Percentiles rank a stretch among this genome's conserved stretches.
These are phyloP conservation scores for Malassezia yamatoensis DNA, from an alignment of 1,284 basidiomycete species.

Conservation along the genomic window DNA sequence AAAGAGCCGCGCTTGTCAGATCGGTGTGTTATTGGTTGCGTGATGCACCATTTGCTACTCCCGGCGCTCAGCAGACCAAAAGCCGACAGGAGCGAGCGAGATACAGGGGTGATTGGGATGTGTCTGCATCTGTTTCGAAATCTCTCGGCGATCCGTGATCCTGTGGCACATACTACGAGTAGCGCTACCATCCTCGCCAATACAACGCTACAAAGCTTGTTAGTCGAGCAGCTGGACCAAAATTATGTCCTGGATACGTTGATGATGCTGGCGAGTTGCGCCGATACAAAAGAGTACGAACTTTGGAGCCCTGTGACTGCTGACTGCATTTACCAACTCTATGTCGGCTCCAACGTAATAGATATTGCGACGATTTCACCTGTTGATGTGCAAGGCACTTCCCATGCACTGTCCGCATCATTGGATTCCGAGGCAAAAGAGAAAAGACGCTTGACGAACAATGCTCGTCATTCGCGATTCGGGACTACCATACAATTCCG, in stretches of 20 bases:
- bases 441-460: slow-evolving; percentile 12
- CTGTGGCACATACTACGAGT: slow-evolving; percentile 28
- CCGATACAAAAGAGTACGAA: slow-evolving; percentile 35
- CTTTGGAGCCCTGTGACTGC: slow-evolving; percentile 35
- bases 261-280: slow-evolving; percentile 40
- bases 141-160: slow-evolving; percentile 42
- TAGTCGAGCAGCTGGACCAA: slow-evolving; percentile 32
- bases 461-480: slow-evolving; percentile 41
- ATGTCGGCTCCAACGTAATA: slow-evolving; percentile 26
- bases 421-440: slow-evolving; percentile 26
- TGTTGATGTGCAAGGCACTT: background rate
- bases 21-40: slow-evolving; percentile 29
- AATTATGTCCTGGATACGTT: slow-evolving; percentile 38
- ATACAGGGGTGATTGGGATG: slow-evolving; percentile 41
- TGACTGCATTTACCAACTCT: slow-evolving; percentile 45
- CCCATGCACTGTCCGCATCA: slow-evolving; percentile 19
- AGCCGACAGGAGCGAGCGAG: slow-evolving; percentile 32
- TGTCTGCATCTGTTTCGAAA: slow-evolving; percentile 46
- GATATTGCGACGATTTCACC: slow-evolving; percentile 12
- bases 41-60: slow-evolving; percentile 38
- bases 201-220: slow-evolving; percentile 37
- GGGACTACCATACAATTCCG: slow-evolving; percentile 42
- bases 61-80: slow-evolving; percentile 38
- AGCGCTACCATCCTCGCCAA: slow-evolving; percentile 30
- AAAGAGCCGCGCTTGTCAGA: slow-evolving; percentile 16